A percentile compares a stretch with the other conserved stretches of the same genome.
Conservation (phyloP, 768 basidiomycete genomes). For the Lyophyllum shimeji region DNA sequence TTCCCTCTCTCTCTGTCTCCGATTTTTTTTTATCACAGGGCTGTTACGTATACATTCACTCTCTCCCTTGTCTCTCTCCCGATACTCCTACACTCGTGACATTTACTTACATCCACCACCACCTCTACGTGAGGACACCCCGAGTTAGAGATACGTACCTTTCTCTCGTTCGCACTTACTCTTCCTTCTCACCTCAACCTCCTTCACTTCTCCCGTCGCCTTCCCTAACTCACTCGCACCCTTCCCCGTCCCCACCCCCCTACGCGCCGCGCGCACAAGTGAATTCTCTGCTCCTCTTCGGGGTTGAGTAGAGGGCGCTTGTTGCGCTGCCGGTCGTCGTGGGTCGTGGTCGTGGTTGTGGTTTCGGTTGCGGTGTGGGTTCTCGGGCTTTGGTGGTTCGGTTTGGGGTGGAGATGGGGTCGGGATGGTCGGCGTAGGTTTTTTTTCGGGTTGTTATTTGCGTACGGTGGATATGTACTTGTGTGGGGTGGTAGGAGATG, state of each 20-base stretch:
- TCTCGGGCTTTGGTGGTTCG: neutral
- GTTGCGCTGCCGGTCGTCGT: neutral
- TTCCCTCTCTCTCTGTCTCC: neutral
- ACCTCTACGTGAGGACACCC: neutral
- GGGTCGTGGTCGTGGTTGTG: neutral
- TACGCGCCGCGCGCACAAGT: conserved; percentile 6
- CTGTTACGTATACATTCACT: neutral
- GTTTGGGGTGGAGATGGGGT: neutral
- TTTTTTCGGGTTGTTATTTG: neutral
- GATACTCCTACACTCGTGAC: neutral
- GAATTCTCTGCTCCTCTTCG: conserved; percentile 24
- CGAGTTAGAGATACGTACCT: neutral
- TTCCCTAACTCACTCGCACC: no score
- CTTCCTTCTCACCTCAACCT: neutral
- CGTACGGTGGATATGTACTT: neutral
- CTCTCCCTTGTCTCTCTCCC: neutral
- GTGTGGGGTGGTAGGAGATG: neutral
- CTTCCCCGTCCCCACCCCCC: no score
- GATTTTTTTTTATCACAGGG: neutral
- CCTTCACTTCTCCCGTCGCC: neutral
- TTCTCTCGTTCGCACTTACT: neutral
- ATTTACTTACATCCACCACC: neutral
- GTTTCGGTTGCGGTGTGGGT: neutral
- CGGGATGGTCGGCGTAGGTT: no score
- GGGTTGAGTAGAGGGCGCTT: conserved; percentile 21